phyloP scores from a whole-genome alignment of 257 asterid species.

The Coffea canephora region DNA sequence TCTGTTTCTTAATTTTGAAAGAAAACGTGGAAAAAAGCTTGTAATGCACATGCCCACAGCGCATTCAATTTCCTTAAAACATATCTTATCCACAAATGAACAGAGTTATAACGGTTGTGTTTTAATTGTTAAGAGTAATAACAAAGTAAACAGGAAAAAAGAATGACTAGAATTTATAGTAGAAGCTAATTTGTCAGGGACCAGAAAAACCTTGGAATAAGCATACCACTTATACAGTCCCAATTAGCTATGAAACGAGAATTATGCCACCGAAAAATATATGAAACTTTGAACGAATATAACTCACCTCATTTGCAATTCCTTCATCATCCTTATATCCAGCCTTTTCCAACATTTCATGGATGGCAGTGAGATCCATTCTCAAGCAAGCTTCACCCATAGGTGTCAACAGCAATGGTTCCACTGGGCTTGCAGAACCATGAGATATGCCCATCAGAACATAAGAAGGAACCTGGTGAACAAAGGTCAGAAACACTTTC shows the following conservation, averaged over 20 bases:
- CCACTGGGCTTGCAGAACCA: slow-evolving; percentile 25
- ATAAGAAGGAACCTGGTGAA: slow-evolving; percentile 39
- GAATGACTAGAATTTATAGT: neutral
- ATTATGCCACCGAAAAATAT: neutral
- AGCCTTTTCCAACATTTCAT: slow-evolving; percentile 37
- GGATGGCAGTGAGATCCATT: slow-evolving; percentile 44
- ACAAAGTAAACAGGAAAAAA: neutral
- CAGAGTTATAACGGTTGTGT: neutral
- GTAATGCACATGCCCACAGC: neutral
- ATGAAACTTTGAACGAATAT: neutral
- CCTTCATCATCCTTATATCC: slow-evolving; percentile 53
- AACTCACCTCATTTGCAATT: slow-evolving; percentile 40
- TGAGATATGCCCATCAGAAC: slow-evolving; percentile 38
- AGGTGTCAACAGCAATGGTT: slow-evolving; percentile 31
- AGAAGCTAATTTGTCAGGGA: neutral
- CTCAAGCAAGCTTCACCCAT: slow-evolving; percentile 50
- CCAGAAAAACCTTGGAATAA: neutral
- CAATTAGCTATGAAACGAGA: neutral
- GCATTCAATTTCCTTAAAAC: neutral
- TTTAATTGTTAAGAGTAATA: neutral
- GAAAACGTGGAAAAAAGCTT: neutral
- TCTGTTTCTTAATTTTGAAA: no score
- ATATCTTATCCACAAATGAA: neutral
- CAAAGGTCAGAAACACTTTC: neutral
- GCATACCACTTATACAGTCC: neutral